Base-by-base conservation (phyloP, 1,284 basidiomycete species). In the Puccinia polysora region DNA sequence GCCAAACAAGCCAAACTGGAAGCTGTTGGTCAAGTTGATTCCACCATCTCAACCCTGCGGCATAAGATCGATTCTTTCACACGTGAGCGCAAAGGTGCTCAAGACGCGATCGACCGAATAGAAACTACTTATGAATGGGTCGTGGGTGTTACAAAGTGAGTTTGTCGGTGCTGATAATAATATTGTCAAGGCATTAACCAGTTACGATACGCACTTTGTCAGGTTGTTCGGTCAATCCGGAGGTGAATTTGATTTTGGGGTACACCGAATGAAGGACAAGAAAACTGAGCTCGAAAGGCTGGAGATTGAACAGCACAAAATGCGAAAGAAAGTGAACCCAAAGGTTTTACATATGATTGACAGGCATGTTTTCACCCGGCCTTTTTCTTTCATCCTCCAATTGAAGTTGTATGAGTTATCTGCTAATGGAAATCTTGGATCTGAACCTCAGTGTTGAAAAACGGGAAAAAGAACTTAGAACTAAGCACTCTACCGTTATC, bases 271-370 rank as follows among this genome's bases (percentile, higher is more conserved):
- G 58, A 79, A 73, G 5, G 83, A 84, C 70, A 82, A 91, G 74
- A 83, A 85, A 69, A 83, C 85, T 55, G 87, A 87, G 76, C 89
- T 88, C 52, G 83, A 84, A 50, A 89, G 91, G 78, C 84, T 97
- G 20, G 88, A 91, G 77, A 84, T 86, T 58, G 84, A 88, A 74
- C 90, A 92, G 78, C 88, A 88, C 77, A 87, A 88, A 38, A 88
- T 93, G 87, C 91, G 90, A 81, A 92, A 93, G 82, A 96, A 95
- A 81, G 85, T 97, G 76, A 97, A 98, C 78, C 88, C 89, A 5
- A 96, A 96, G 81, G 93, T 94, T 65, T 86, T 97, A 82, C 90
- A 89, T 78, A 94, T 93, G 89, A 92, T 98, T 74, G 95, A 97
- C 77, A 88, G 85, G 91, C 93, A 75, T 68, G 86, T 81, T 2